phyloP scores from a whole-genome alignment of 2,329 filamentous ascomycete genomes.

The Cercospora citrullina region DNA sequence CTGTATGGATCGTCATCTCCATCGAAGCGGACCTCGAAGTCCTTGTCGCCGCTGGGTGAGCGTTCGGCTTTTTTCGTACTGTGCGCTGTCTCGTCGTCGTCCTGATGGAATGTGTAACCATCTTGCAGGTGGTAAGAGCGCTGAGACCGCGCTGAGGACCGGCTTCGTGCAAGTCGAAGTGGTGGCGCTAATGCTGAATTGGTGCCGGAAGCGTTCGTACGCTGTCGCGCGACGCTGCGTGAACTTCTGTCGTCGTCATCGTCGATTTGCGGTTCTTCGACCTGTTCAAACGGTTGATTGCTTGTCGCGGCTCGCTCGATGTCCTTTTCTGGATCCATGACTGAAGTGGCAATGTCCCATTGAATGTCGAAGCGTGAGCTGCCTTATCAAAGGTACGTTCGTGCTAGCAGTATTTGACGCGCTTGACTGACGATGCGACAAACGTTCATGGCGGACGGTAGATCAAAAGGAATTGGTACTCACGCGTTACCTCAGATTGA shows the following conservation, averaged over 20 bases:
- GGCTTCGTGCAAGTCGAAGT: conserved; percentile 27
- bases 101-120: conserved; percentile 30
- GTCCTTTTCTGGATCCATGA: conserved; percentile 2
- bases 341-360: background rate
- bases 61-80: background rate
- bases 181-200: background rate
- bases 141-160: conserved; percentile 34
- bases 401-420: background rate
- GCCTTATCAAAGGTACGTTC: background rate
- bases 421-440: background rate
- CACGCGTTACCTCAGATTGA: background rate
- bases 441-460: background rate
- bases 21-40: conserved; percentile 74
- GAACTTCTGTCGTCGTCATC: conserved; percentile 12
- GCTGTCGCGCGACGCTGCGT: conserved; percentile 9
- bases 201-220: background rate
- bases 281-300: background rate
- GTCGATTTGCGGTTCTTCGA: background rate
- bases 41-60: conserved; percentile 38
- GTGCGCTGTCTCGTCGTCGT: conserved; percentile 8
- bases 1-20: conserved; percentile 70
- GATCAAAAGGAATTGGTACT: background rate
- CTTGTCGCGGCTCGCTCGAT: background rate
- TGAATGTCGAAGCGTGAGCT: background rate
- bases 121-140: conserved; percentile 34